phyloP scores from a whole-genome alignment of 225 moss, liverwort and hornwort species.

The Neckera pumila region DNA sequence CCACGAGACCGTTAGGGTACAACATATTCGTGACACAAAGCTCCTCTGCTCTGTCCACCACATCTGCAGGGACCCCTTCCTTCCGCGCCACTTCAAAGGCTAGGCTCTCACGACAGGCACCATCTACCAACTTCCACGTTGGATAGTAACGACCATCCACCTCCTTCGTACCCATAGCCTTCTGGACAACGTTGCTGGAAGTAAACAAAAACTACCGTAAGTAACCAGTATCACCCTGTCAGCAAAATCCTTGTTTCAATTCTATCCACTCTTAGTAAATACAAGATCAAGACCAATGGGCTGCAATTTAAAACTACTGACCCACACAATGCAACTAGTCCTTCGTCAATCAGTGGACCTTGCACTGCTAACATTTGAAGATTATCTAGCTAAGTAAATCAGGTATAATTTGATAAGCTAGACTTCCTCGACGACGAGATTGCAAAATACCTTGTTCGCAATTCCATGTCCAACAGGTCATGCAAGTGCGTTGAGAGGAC shows the following conservation, averaged over 20 bases:
- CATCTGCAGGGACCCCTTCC: conserved; percentile 73
- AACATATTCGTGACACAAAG: conserved; percentile 43
- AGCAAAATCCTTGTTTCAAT: not conserved
- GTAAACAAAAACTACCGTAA: not conserved
- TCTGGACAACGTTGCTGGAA: conserved; percentile 58
- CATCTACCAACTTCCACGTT: conserved; percentile 84
- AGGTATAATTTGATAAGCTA: not conserved
- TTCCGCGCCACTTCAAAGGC: conserved; percentile 94
- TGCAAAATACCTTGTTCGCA: conserved; percentile 41
- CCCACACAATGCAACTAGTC: not conserved
- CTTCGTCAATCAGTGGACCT: not conserved
- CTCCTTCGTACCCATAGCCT: conserved; percentile 75
- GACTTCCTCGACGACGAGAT: not conserved
- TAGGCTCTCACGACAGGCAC: conserved; percentile 89
- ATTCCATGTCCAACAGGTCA: conserved; percentile 78
- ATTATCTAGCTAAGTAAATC: not conserved
- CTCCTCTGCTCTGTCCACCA: conserved; percentile 75
- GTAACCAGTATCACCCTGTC: not conserved
- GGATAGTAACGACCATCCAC: conserved; percentile 51
- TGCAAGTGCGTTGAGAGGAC: conserved; percentile 96
- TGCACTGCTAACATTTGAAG: not conserved
- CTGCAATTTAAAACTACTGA: not conserved
- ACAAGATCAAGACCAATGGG: not conserved
- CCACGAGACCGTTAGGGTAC: conserved; percentile 14
- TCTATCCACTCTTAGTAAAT: not conserved